A percentile compares a stretch with the other conserved stretches of the same genome.
Conservation (phyloP, 768 basidiomycete species). For the Ramaria sp. region DNA sequence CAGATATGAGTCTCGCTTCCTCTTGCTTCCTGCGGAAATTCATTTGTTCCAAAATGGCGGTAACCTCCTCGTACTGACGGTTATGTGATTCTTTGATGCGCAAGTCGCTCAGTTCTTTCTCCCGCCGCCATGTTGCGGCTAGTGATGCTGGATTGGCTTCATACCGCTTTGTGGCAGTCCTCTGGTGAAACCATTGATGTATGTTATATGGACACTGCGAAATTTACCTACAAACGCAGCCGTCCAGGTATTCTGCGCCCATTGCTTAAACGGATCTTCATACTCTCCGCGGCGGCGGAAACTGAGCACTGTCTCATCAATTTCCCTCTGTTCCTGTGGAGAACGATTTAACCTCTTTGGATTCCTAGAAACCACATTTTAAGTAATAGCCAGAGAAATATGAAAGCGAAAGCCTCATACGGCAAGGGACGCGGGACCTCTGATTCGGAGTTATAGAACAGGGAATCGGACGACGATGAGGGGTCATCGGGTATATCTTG, state of each 20-base stretch:
- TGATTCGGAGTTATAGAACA: slow-evolving; percentile 32
- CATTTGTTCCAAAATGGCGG: slow-evolving; percentile 31
- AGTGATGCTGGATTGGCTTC: slow-evolving; percentile 15
- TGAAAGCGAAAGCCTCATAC: slow-evolving; percentile 22
- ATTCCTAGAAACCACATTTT: slow-evolving; percentile 13
- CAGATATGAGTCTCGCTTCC: slow-evolving; percentile 31
- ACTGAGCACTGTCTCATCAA: slow-evolving; percentile 36
- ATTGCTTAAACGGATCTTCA: slow-evolving; percentile 41
- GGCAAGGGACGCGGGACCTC: slow-evolving; percentile 24
- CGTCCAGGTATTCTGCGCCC: slow-evolving; percentile 35
- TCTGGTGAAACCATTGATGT: slow-evolving; percentile 8
- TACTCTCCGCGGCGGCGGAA: slow-evolving; percentile 38
- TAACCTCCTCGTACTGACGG: slow-evolving; percentile 43
- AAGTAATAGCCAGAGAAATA: not conserved
- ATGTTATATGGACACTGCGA: not conserved
- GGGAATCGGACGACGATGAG: slow-evolving; percentile 27
- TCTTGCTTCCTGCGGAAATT: slow-evolving; percentile 34
- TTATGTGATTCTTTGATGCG: slow-evolving; percentile 24
- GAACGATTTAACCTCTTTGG: slow-evolving; percentile 16
- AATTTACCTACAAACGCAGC: slow-evolving; percentile 32
- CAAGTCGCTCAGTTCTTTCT: slow-evolving; percentile 21
- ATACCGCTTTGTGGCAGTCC: slow-evolving; percentile 17
- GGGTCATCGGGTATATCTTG: slow-evolving; percentile 15
- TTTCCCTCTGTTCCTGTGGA: slow-evolving; percentile 23
- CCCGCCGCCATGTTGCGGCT: slow-evolving; percentile 7